Base-by-base conservation (phyloP, 2,329 filamentous ascomycete genomes). In the Ascochyta rabiei region DNA sequence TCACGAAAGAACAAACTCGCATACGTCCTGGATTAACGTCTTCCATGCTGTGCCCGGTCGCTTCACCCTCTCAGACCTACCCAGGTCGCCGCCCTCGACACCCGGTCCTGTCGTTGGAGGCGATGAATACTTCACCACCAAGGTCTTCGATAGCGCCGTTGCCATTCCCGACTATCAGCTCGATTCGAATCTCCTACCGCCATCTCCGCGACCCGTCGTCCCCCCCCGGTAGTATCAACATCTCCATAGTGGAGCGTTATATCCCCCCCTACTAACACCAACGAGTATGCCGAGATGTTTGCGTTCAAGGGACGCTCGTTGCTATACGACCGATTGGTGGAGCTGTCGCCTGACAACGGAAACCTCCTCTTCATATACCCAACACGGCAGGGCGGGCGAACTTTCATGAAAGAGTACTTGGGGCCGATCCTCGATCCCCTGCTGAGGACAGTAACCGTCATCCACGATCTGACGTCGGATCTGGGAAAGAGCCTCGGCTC, bases 321-420 rank as follows among this genome's bases (percentile, higher is more conserved):
- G 43, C 76, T 88, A 1, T 80, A 85, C 35, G 85, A 88, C 65
- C 82, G 86, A 19, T 74, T 88, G 19, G 76, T 79, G 23, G 86
- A 88, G 64, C 76, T 88, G 0, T 85, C 84, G 0, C 76, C 81
- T 0, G 70, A 83, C 31, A 79, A 81, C 23, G 85, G 86, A 39
- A 80, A 78, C n/a, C 73, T 88, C 10, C 70, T 87, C 6, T 84
- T 88, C 67, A 80, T 88, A 38, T 88, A 88, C 61, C 85, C 86
- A 0, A 88, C 86, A 3, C 78, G 75, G 60, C 75, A 76, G 3
- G 86, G 86, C 46, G 85, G 78, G 2, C 75, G 75, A 18, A 85
- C 82, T 0, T 88, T 88, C 69, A 82, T 83, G 69, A 78, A 77
- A 10, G 77, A 84, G 33, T 87, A 87, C 59, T 77, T 88, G 0